These are phyloP conservation scores for Clonostachys chloroleuca DNA, from an alignment of 2,329 filamentous ascomycete genomes.

Conservation along the genomic window DNA sequence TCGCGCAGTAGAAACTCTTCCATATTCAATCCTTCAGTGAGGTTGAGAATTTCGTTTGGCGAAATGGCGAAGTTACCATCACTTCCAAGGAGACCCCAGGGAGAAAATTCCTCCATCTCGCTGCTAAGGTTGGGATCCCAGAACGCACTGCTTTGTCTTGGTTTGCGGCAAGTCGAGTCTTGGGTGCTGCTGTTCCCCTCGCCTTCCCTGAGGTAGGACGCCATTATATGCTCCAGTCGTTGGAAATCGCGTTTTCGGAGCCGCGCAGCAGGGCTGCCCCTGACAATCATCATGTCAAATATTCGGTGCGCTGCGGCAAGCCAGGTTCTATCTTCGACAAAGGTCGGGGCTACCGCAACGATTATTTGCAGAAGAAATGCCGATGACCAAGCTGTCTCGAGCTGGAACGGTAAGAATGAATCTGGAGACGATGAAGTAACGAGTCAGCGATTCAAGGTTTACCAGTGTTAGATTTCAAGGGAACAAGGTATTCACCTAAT, in stretches of 20 bases:
- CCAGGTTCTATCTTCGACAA: background rate
- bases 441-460: background rate
- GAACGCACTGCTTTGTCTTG: background rate
- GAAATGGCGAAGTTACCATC: background rate
- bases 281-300: background rate
- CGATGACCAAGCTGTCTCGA: background rate
- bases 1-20: background rate
- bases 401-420: background rate
- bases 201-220: background rate
- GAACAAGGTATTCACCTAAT: constrained; percentile 3
- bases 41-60: background rate
- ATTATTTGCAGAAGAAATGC: background rate
- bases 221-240: background rate
- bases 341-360: background rate
- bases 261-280: background rate
- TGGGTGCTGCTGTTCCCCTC: background rate
- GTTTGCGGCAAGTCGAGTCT: background rate
- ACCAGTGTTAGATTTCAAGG: background rate
- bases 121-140: background rate
- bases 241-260: background rate
- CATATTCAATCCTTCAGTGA: background rate
- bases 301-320: background rate
- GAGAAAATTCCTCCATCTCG: background rate
- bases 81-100: background rate
- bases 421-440: background rate